Evolutionary conservation across 352 stramenopile genomes (phyloP).

Genomic region (Globisporangium uncinulatum): DNA sequence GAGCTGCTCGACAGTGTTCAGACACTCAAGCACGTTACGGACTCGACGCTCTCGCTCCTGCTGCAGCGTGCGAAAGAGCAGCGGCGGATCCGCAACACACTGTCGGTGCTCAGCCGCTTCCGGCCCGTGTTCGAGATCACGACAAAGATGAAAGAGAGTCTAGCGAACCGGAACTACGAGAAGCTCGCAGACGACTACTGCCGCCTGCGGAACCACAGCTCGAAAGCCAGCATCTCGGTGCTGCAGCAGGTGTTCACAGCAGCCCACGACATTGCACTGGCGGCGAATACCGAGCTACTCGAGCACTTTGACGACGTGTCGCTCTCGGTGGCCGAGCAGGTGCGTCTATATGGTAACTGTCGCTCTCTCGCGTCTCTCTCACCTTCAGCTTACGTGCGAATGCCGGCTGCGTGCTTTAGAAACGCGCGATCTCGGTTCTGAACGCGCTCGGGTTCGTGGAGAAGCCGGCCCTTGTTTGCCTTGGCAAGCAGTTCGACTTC

Average conservation of each 20-base stretch:
- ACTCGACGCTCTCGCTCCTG: slow-evolving; percentile 73
- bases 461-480: slow-evolving; percentile 59
- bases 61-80: slow-evolving; percentile 68
- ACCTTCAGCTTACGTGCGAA: neutral
- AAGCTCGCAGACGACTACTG: slow-evolving; percentile 71
- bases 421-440: slow-evolving; percentile 52
- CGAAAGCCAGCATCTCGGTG: slow-evolving; percentile 51
- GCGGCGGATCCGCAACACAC: slow-evolving; percentile 66
- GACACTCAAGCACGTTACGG: slow-evolving; percentile 48
- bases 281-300: slow-evolving; percentile 57
- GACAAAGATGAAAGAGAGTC: slow-evolving; percentile 66
- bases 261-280: slow-evolving; percentile 51
- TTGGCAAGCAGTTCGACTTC: slow-evolving; percentile 65
- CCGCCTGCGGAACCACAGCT: slow-evolving; percentile 57
- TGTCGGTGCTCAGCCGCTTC: slow-evolving; percentile 60
- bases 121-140: slow-evolving; percentile 70
- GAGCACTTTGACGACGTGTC: slow-evolving; percentile 57
- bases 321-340: slow-evolving; percentile 52
- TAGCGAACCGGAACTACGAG: slow-evolving; percentile 59
- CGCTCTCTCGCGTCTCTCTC: neutral
- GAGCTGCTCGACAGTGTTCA: slow-evolving; percentile 45
- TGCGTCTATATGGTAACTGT: slow-evolving; percentile 6
- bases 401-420: slow-evolving; percentile 17
- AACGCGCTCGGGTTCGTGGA: slow-evolving; percentile 50
- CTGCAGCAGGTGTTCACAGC: slow-evolving; percentile 53